Evolutionary conservation across 352 stramenopile genomes (phyloP), one percentile per base, ranked within the genome.

Genomic region (Globisporangium irregulare): DNA sequence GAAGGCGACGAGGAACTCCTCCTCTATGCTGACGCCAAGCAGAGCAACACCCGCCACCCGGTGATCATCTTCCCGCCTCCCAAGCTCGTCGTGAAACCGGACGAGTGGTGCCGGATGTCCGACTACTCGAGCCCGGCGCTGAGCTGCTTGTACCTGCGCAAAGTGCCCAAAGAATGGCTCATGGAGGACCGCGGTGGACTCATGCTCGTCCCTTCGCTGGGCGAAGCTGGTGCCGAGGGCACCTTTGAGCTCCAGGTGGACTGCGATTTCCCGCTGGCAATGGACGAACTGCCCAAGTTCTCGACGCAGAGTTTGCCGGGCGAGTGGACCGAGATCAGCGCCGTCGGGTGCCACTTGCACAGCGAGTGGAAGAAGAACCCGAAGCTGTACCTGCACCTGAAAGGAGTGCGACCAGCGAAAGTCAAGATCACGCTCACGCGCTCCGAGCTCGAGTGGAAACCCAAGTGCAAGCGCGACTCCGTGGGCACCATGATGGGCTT

Each of bases 401-500:
- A 93, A 73, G 79, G 76, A 25, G 77, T 92, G 24, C 77, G 88
- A 1, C 79, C 85, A 6, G 82, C 81, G 3, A 90, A 84, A 54
- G 86, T 95, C 9, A 86, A 81, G 34, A 91, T 97, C 75, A 85
- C 83, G 24, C 76, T 97, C 43, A 89, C 85, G 9, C 80, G 90
- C 2, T 91, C 85, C 14, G 91, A 96, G 62, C 78, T 87, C 38
- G 85, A 95, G 72, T 97, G 91, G 91, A 84, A 82, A 38, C 70
- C 68, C 27, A 89, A 91, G 59, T 96, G 87, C 68, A 90, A 91
- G 59, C 84, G 84, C 10, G 91, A 97, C 71, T 77, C 80, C 0
- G 89, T 97, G 14, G 91, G 90, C 18, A 83, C 80, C 38, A 97
- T 97, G 91, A 94, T 97, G 68, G 91, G 91, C 15, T 97, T 97